A percentile compares a stretch with the other conserved stretches of the same genome.
These are phyloP conservation scores for Phlebiopsis gigantea DNA, from an alignment of 768 basidiomycete species.

Conservation along the genomic window DNA sequence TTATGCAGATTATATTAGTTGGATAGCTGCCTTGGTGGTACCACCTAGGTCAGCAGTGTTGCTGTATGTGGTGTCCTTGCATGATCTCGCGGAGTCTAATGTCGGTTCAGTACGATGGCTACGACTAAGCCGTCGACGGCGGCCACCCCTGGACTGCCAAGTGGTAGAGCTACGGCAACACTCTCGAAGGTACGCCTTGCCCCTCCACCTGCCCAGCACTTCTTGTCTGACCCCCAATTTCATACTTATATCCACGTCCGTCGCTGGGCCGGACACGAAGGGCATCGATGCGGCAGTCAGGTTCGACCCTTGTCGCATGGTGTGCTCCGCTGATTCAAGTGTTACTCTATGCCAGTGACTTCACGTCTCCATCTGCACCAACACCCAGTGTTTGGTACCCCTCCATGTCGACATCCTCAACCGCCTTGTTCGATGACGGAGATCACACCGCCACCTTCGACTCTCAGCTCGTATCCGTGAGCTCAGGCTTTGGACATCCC, in stretches of 20 bases:
- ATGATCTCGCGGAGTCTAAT: neutral
- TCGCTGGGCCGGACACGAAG: conserved; percentile 7
- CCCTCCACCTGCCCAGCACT: neutral
- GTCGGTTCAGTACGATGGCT: conserved; percentile 19
- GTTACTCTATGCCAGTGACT: neutral
- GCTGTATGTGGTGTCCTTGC: conserved; percentile 16
- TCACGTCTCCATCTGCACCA: conserved; percentile 18
- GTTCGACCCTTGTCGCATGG: neutral
- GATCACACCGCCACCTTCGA: conserved; percentile 19
- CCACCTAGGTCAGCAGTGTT: conserved; percentile 23
- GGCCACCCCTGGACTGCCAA: conserved; percentile 26
- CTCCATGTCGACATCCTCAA: conserved; percentile 23
- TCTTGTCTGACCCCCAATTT: neutral
- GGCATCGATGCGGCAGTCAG: neutral
- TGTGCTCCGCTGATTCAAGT: neutral
- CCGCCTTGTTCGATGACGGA: conserved; percentile 23
- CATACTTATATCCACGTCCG: neutral
- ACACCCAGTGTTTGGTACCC: conserved; percentile 24
- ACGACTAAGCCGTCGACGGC: conserved; percentile 20
- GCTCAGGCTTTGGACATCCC: conserved; percentile 2
- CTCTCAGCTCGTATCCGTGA: conserved; percentile 12
- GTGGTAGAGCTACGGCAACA: conserved; percentile 25
- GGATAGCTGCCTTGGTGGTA: conserved; percentile 22
- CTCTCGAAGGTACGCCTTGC: conserved; percentile 18
- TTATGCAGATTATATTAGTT: neutral